Conservation (phyloP, 192 early-diverging fungal species). For the Backusella mclennaniae region DNA sequence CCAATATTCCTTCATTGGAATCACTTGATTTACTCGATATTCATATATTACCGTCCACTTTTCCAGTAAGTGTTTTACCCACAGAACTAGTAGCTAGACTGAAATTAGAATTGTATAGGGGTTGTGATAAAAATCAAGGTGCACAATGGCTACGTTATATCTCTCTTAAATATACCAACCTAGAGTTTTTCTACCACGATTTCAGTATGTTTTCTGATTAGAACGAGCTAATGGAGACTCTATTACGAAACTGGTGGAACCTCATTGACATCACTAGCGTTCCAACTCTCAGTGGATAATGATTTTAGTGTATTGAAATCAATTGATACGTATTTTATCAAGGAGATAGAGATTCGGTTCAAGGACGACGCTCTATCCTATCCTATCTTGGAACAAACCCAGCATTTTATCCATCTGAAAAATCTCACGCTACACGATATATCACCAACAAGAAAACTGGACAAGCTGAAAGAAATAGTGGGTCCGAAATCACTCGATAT, state of each 20-base stretch:
- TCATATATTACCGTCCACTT: background rate
- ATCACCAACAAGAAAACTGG: no score
- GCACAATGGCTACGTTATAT: background rate
- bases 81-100: background rate
- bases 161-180: background rate
- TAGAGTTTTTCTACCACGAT: background rate
- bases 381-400: no score
- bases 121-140: rapidly evolving
- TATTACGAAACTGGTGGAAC: background rate
- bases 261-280: background rate
- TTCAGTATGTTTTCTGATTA: background rate
- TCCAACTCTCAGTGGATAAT: background rate
- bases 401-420: no score
- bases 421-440: no score
- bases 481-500: no score
- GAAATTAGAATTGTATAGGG: background rate
- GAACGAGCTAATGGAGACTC: background rate
- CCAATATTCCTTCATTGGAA: background rate
- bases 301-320: background rate
- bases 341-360: no score
- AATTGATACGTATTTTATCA: background rate
- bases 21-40: background rate
- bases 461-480: no score
- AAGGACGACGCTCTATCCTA: no score
- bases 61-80: background rate